Percentiles rank a stretch among this genome's conserved stretches.
These are phyloP conservation scores for Lecanicillium sp. DNA, from an alignment of 2,329 filamentous ascomycete genomes.

Conservation along the genomic window DNA sequence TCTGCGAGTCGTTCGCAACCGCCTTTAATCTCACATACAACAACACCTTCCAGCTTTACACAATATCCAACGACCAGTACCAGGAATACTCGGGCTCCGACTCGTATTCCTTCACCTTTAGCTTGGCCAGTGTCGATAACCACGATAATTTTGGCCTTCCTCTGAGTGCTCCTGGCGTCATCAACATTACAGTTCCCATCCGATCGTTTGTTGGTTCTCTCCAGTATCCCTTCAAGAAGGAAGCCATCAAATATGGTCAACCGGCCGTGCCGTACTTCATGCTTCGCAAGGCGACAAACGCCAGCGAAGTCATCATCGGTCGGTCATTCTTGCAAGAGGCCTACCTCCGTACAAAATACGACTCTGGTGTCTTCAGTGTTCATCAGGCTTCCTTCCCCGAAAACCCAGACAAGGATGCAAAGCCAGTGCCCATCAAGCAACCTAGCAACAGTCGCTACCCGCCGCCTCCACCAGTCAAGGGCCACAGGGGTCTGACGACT, in stretches of 20 bases:
- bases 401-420: constrained; percentile 33
- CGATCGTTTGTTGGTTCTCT: constrained; percentile 44
- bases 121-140: constrained; percentile 50
- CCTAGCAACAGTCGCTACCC: constrained; percentile 43
- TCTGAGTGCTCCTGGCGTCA: constrained; percentile 41
- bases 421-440: constrained; percentile 36
- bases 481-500: constrained; percentile 29
- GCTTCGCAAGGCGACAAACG: constrained; percentile 49
- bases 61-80: constrained; percentile 53
- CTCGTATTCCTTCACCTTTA: constrained; percentile 51
- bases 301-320: constrained; percentile 55
- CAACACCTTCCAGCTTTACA: constrained; percentile 56
- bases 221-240: constrained; percentile 43
- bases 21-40: constrained; percentile 62
- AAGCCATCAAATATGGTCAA: constrained; percentile 37
- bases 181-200: constrained; percentile 50
- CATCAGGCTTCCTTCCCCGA: constrained; percentile 50
- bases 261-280: constrained; percentile 57
- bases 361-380: constrained; percentile 46
- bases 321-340: constrained; percentile 66
- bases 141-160: constrained; percentile 46
- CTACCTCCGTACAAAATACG: constrained; percentile 52
- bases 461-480: constrained; percentile 23
- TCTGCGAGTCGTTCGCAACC: constrained; percentile 60
- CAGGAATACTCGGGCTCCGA: constrained; percentile 37